phyloP scores from a whole-genome alignment of 352 stramenopile genomes.

The Globisporangium emineosum region DNA sequence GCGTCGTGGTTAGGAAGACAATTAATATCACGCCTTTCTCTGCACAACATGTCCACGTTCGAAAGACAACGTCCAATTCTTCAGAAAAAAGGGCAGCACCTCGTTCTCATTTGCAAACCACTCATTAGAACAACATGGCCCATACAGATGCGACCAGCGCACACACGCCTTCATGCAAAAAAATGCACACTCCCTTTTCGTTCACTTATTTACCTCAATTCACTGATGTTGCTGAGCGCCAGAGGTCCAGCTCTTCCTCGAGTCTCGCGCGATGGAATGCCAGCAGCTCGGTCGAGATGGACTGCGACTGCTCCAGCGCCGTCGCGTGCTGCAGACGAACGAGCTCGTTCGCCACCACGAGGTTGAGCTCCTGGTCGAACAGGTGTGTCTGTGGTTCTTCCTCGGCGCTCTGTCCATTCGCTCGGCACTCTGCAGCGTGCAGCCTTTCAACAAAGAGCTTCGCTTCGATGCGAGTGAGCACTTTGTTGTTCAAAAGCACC shows the following conservation, averaged over 20 bases:
- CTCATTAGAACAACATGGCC: no score
- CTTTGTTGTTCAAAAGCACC: slow-evolving; percentile 37
- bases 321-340: not conserved
- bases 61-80: not conserved
- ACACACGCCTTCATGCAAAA: not conserved
- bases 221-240: slow-evolving; percentile 4
- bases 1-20: not conserved
- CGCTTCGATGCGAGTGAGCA: slow-evolving; percentile 26
- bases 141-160: no score
- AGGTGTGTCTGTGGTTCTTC: slow-evolving; percentile 20
- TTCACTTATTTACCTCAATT: not conserved
- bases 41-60: not conserved
- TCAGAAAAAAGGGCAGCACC: no score
- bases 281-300: slow-evolving; percentile 20
- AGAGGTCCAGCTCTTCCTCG: slow-evolving; percentile 17
- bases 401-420: slow-evolving; percentile 7
- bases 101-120: no score
- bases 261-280: slow-evolving; percentile 20
- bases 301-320: slow-evolving; percentile 4
- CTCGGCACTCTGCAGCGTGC: slow-evolving; percentile 29
- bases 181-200: not conserved
- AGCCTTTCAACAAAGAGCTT: slow-evolving; percentile 37
- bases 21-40: not conserved
- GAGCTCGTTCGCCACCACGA: slow-evolving; percentile 15
- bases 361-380: slow-evolving; percentile 24